Evolutionary conservation across 176 grass and related monocot species (phyloP).

Genomic region (Oryza longistaminata): DNA sequence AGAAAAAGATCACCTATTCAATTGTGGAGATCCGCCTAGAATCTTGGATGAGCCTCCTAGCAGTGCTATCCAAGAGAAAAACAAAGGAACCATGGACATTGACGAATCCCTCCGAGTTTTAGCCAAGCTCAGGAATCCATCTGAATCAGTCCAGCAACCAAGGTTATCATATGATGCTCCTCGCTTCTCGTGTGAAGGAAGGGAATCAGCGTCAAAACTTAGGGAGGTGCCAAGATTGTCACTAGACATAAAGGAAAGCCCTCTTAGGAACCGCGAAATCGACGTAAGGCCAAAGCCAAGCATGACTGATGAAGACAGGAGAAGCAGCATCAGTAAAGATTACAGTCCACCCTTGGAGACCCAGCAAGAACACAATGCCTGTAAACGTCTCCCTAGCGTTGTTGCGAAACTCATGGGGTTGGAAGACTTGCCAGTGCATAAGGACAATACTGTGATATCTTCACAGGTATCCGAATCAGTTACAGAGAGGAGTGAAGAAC

Average conservation of each 20-base stretch:
- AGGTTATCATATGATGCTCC: constrained; percentile 68
- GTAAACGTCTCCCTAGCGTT: constrained; percentile 64
- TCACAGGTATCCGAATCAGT: constrained; percentile 34
- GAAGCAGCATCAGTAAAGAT: constrained; percentile 20
- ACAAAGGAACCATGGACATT: constrained; percentile 46
- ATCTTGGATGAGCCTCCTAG: constrained; percentile 33
- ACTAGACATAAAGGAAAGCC: constrained; percentile 70
- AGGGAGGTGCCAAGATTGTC: constrained; percentile 70
- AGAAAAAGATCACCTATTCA: constrained; percentile 41
- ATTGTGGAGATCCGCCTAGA: constrained; percentile 43
- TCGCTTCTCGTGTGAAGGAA: constrained; percentile 75
- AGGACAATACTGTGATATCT: constrained; percentile 38
- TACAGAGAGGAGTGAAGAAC: constrained; percentile 50
- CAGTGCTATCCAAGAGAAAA: constrained; percentile 52
- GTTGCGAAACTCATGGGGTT: constrained; percentile 98
- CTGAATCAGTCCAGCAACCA: constrained; percentile 57
- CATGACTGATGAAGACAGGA: constrained; percentile 51
- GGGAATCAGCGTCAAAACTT: constrained; percentile 43
- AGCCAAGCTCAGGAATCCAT: constrained; percentile 58
- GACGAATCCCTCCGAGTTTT: constrained; percentile 63
- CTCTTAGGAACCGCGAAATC: constrained; percentile 49
- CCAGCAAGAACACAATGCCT: constrained; percentile 47
- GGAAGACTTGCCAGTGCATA: constrained; percentile 62
- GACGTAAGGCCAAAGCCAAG: constrained; percentile 47
- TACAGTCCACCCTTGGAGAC: constrained; percentile 17